These are phyloP conservation scores for Diplocarpon mali DNA, from an alignment of 2,329 filamentous ascomycete species.

Conservation along the genomic window DNA sequence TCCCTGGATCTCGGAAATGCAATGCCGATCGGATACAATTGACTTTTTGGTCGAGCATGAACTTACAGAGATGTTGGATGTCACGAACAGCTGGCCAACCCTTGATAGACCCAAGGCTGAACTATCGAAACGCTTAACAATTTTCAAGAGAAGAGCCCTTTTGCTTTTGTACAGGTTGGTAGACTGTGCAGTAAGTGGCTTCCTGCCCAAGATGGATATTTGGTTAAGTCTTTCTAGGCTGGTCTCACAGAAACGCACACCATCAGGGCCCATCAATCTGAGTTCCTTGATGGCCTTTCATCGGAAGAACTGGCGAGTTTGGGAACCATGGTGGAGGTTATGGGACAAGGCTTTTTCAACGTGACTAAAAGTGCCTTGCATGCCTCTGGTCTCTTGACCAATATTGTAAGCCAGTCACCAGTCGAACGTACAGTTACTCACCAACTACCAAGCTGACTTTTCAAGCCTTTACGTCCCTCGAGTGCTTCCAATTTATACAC, in stretches of 20 bases:
- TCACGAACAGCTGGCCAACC: constrained; percentile 13
- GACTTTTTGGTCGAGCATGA: constrained; percentile 16
- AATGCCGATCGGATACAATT: constrained; percentile 9
- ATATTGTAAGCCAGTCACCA: not conserved
- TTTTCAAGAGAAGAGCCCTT: constrained; percentile 15
- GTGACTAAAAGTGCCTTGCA: constrained; percentile 13
- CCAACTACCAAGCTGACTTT: not conserved
- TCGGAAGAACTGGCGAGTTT: constrained; percentile 14
- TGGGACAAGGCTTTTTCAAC: constrained; percentile 19
- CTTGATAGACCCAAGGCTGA: constrained; percentile 11
- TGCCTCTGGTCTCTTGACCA: not conserved
- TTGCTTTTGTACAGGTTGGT: constrained; percentile 15
- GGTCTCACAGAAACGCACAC: constrained; percentile 6
- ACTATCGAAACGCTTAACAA: constrained; percentile 1
- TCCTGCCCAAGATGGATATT: not conserved
- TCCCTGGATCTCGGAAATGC: constrained; percentile 18
- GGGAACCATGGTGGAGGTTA: constrained; percentile 19
- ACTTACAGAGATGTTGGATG: constrained; percentile 16
- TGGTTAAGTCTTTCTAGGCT: not conserved
- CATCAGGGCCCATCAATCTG: constrained; percentile 12
- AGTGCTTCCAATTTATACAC: constrained; percentile 1
- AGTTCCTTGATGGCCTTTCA: constrained; percentile 14
- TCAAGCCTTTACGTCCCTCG: not conserved
- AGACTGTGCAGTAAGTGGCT: constrained; percentile 11
- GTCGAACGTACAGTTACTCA: not conserved